Evolutionary conservation across 305 asterid genomes (phyloP).

Genomic region (Fraxinus paxiana): DNA sequence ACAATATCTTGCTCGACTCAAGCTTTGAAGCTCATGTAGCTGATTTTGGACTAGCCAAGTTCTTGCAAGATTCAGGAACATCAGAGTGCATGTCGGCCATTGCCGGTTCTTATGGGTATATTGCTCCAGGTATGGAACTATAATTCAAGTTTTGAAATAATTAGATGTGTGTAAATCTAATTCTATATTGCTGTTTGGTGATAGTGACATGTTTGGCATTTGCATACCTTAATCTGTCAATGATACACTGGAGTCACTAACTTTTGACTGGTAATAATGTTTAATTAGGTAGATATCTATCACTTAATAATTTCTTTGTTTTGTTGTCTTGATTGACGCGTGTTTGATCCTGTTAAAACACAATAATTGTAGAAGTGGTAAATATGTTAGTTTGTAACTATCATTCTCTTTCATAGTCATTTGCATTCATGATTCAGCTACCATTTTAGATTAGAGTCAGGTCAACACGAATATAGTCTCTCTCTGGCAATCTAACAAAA

Average conservation of each 20-base stretch:
- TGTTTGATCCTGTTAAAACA: not conserved
- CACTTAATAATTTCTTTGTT: not conserved
- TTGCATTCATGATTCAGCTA: not conserved
- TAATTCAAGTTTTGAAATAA: not conserved
- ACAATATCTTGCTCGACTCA: constrained; percentile 38
- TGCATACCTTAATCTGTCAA: not conserved
- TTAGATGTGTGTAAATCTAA: not conserved
- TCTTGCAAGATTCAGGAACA: constrained; percentile 32
- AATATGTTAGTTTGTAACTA: not conserved
- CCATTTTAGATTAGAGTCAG: not conserved
- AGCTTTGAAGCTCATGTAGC: constrained; percentile 47
- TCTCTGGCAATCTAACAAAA: no score
- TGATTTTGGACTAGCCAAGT: constrained; percentile 46
- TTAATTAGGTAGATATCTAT: not conserved
- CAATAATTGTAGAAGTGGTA: not conserved
- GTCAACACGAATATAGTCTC: no score
- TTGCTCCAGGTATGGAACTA: constrained; percentile 42
- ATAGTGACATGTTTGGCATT: not conserved
- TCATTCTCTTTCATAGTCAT: constrained; percentile 4
- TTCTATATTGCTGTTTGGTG: not conserved
- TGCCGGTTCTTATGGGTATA: constrained; percentile 49
- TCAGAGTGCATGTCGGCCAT: constrained; percentile 49
- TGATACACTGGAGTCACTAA: not conserved
- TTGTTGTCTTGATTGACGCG: not conserved
- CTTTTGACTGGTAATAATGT: not conserved